Evolutionary conservation across 2,329 filamentous ascomycete genomes (phyloP), one percentile per base, ranked within the genome.

Genomic region (Trichoderma simmonsii): DNA sequence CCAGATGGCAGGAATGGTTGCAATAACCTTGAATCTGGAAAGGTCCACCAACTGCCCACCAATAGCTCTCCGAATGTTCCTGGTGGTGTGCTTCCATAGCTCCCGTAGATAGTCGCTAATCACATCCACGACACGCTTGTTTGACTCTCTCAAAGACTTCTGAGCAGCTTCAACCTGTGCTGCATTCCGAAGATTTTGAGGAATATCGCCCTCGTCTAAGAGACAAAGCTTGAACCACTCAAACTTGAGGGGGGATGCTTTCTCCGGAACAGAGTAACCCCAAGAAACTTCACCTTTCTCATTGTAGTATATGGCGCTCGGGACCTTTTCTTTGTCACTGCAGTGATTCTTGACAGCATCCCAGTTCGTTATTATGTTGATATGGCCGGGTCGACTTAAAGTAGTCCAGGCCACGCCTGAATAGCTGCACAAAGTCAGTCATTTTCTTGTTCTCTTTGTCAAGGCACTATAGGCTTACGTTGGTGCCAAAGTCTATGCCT

Each of bases 1-100:
- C 84, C 85, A 86, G 12, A 86, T 85, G 0, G 84, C 84, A 1
- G 85, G 84, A 0, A 86, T 32, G 0, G 84, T 86, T 2, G 83
- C 73, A 2, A 85, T 78, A 4, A 86, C 74, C 18, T 82, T 77
- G n/a, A 85, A 78, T 0, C 26, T 76, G 6, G 76, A 73, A 15
- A 71, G 61, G 0, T 76, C 73, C 0, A 81, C 57, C 1, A 80
- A 71, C 0, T 72, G 59, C 0, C 71, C 26, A 0, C 80, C 80
- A 6, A 76, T 48, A 0, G 77, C 73, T n/a, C 72, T 60, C 9
- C 61, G 66, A 18, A 85, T 82, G 5, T 72, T 73, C 1, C 76
- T 67, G 0, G 78, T 68, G 6, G 72, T 72, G 32, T 82, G 79
- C 0, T 73, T 36, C 82, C 82, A 85, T 0, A 85, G 34, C 2